Conservation (phyloP, 148 eudicot species). For the Vaccinium myrtillus region DNA sequence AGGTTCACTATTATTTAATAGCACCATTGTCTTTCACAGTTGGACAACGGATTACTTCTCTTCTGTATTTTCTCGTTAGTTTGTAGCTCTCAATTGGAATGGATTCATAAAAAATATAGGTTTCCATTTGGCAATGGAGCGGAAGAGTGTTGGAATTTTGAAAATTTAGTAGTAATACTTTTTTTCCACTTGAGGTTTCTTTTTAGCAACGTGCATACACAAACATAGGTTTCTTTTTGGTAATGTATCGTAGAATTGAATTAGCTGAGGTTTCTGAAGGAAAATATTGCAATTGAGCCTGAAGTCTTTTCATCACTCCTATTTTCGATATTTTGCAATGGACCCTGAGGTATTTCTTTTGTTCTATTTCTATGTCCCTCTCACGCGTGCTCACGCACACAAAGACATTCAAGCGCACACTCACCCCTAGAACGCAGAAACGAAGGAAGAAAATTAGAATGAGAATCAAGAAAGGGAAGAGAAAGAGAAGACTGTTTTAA, state of each 20-base stretch:
- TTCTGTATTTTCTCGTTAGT: neutral
- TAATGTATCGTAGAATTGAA: too few relatives aligned
- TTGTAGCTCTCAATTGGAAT: neutral
- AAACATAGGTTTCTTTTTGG: too few relatives aligned
- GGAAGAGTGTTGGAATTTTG: neutral
- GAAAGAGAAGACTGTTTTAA: neutral
- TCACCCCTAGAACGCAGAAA: neutral
- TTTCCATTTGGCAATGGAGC: neutral
- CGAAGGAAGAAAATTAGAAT: neutral
- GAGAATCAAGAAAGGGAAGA: neutral
- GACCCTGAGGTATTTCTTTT: neutral
- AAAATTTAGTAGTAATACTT: neutral
- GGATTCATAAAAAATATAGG: neutral
- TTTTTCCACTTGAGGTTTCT: neutral
- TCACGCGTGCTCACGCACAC: neutral
- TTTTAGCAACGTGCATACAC: too few relatives aligned
- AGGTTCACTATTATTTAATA: neutral
- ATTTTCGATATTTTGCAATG: neutral
- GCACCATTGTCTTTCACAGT: neutral
- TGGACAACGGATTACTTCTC: neutral
- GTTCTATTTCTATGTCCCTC: neutral
- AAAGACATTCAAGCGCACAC: neutral
- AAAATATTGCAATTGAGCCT: conserved; percentile 1
- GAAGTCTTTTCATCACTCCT: neutral
- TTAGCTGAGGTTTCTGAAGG: neutral